Percentiles rank a stretch among this genome's conserved stretches.
Evolutionary conservation across 2,329 filamentous ascomycete species (phyloP).

Genomic region (Penicillium nordicum): DNA sequence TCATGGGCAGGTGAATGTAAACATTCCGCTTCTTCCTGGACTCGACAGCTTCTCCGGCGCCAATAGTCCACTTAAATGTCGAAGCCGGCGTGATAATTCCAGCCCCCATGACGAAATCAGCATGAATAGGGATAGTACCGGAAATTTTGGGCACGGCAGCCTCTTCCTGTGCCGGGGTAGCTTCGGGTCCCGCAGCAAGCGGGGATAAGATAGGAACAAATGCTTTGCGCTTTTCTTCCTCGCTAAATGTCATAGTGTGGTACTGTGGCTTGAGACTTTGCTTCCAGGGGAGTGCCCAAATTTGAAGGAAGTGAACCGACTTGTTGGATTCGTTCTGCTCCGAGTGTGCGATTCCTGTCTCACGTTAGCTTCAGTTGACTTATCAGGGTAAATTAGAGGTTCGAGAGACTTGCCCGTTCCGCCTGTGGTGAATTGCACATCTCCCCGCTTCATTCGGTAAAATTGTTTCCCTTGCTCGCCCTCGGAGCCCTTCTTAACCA

Average conservation of each 20-base stretch:
- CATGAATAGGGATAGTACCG: conserved; percentile 76
- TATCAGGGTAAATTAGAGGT: background rate
- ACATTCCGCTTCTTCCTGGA: conserved; percentile 61
- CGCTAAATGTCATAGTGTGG: conserved; percentile 68
- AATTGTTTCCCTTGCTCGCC: conserved; percentile 60
- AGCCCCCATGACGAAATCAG: conserved; percentile 79
- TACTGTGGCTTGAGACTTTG: conserved; percentile 69
- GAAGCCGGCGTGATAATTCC: conserved; percentile 65
- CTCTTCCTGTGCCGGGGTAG: conserved; percentile 60
- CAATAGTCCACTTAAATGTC: conserved; percentile 69
- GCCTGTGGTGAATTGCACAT: conserved; percentile 88
- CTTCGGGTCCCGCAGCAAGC: conserved; percentile 63
- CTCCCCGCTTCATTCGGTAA: conserved; percentile 69
- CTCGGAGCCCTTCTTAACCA: conserved; percentile 68
- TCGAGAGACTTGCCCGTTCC: conserved; percentile 57
- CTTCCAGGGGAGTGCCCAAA: conserved; percentile 80
- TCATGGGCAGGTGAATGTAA: conserved; percentile 78
- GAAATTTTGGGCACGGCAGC: conserved; percentile 59
- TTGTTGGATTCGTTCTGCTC: conserved; percentile 74
- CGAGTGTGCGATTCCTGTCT: conserved; percentile 66
- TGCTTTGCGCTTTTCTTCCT: conserved; percentile 66
- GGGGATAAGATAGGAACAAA: conserved; percentile 76
- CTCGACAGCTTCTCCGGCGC: conserved; percentile 45
- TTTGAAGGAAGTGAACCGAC: conserved; percentile 81
- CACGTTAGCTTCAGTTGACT: conserved; percentile 1